Conservation (phyloP, 164 flowering plant species). For the Taxillus chinensis region DNA sequence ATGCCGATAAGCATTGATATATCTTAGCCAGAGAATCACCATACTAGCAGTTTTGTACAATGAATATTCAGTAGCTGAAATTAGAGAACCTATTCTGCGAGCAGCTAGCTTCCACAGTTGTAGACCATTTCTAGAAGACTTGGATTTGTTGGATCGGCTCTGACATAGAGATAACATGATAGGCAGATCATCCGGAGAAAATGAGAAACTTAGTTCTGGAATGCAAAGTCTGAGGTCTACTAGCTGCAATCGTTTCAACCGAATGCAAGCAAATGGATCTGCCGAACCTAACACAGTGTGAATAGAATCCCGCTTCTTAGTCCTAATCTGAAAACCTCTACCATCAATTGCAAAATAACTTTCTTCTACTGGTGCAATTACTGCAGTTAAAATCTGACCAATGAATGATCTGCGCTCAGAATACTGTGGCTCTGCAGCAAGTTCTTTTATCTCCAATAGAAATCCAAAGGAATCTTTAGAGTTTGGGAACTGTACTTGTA, state of each 20-base stretch:
- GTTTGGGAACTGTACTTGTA: constrained; percentile 38
- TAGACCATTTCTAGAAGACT: constrained; percentile 48
- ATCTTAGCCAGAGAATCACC: constrained; percentile 46
- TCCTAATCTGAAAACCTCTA: constrained; percentile 36
- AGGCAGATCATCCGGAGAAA: constrained; percentile 46
- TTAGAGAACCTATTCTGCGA: constrained; percentile 25
- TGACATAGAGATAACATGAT: constrained; percentile 20
- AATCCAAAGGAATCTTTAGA: constrained; percentile 24
- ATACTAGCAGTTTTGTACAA: constrained; percentile 26
- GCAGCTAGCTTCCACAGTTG: constrained; percentile 68
- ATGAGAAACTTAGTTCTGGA: constrained; percentile 35
- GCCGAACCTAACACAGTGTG: constrained; percentile 21
- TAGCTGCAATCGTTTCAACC: constrained; percentile 40
- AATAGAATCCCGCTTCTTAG: constrained; percentile 27
- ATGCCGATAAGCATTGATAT: constrained; percentile 44
- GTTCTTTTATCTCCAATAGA: constrained; percentile 28
- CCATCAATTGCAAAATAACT: constrained; percentile 29
- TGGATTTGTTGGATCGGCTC: constrained; percentile 22
- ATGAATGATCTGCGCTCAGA: constrained; percentile 28
- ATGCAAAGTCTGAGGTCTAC: constrained; percentile 22
- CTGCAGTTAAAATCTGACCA: constrained; percentile 33
- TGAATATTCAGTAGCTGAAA: constrained; percentile 28
- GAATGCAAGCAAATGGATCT: constrained; percentile 23
- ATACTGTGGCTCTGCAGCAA: constrained; percentile 28
- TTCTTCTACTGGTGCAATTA: constrained; percentile 26